Evolutionary conservation across 306 rosid species (phyloP).

Genomic region (Ceratonia siliqua): DNA sequence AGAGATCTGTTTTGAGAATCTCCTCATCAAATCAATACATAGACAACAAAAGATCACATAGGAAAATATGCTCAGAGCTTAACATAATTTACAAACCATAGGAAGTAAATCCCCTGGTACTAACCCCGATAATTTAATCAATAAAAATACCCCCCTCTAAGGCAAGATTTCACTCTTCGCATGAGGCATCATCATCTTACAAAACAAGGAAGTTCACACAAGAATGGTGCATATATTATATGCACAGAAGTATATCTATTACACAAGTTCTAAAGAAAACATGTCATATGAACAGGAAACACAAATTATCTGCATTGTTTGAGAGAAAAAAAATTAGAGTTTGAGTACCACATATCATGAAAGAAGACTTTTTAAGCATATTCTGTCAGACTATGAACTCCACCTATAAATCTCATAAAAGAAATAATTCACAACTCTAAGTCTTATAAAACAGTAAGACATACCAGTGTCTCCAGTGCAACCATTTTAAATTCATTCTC

Average conservation of each 20-base stretch:
- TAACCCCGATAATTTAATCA: constrained; percentile 8
- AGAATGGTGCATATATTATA: neutral
- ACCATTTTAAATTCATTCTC: constrained; percentile 65
- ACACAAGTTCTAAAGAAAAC: neutral
- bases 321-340: constrained; percentile 4
- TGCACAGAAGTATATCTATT: neutral
- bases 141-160: neutral
- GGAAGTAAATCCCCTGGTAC: neutral
- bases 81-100: neutral
- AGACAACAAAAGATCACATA: neutral
- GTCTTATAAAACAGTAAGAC: constrained; percentile 17
- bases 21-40: constrained; percentile 10
- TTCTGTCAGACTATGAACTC: constrained; percentile 25
- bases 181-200: neutral
- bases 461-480: constrained; percentile 86
- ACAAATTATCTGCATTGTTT: constrained; percentile 9
- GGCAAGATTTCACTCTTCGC: neutral
- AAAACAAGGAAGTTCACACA: constrained; percentile 2
- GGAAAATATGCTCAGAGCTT: neutral
- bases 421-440: constrained; percentile 8
- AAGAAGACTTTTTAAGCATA: constrained; percentile 5
- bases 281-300: constrained; percentile 1
- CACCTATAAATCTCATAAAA: constrained; percentile 12
- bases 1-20: neutral
- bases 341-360: neutral